These are phyloP conservation scores for Stenogyne calaminthoides DNA, from an alignment of 305 asterid species.

Conservation along the genomic window DNA sequence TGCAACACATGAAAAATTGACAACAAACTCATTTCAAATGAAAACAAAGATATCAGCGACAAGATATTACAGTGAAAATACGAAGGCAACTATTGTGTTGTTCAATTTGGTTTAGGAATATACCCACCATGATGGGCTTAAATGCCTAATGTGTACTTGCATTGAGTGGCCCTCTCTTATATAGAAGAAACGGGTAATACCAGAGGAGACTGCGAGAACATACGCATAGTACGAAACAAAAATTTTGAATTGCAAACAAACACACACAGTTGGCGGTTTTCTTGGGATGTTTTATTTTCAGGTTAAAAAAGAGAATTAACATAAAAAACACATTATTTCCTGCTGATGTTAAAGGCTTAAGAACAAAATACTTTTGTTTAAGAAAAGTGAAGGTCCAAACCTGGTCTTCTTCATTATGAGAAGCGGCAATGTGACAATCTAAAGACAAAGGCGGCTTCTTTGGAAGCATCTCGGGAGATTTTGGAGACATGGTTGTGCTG, in stretches of 20 bases:
- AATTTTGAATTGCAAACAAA: neutral
- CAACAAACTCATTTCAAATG: neutral
- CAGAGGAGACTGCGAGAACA: neutral
- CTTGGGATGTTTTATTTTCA: neutral
- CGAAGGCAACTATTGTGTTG: neutral
- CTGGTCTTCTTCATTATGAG: conserved; percentile 49
- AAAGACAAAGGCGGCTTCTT: conserved; percentile 35
- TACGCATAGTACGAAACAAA: neutral
- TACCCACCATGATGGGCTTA: no score
- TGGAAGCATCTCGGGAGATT: conserved; percentile 39
- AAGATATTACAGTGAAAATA: neutral
- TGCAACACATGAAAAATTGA: neutral
- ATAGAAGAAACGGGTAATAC: no score
- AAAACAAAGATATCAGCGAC: neutral
- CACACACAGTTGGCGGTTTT: neutral
- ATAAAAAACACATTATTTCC: conserved; percentile 12
- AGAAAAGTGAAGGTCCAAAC: conserved; percentile 45
- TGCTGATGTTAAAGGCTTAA: conserved; percentile 14
- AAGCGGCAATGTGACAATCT: conserved; percentile 33
- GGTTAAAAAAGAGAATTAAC: conserved; percentile 5
- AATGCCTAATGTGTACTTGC: no score
- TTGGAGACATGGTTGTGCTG: conserved; percentile 38
- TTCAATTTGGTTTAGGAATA: no score
- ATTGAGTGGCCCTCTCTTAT: no score
- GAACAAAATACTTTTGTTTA: conserved; percentile 12